Evolutionary conservation across 805 yeast genomes (phyloP), one percentile per base, ranked within the genome.

Genomic region (Naumovozyma dairenensis): DNA sequence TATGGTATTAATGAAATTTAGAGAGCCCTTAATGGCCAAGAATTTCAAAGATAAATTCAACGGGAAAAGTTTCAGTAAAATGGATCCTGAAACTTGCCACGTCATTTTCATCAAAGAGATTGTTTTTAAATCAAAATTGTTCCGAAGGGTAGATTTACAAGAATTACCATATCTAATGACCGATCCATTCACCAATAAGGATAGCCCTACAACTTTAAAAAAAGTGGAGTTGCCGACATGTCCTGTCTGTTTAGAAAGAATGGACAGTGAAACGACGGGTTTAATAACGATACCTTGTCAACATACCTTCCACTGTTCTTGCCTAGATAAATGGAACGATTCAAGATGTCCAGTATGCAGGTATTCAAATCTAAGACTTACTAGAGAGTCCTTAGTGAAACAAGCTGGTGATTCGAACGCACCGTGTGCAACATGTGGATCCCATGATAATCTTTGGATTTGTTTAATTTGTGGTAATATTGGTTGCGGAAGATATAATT

Each of bases 311-410:
- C 96, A 86, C 55, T 86, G 94, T 45, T 80, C 73, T 45, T 87
- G 96, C 52, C 63, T 86, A 32, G 75, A 84, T 29, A 81, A 79
- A 55, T 86, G 96, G 96, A 73, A 72, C 36, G 94, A 85, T 51
- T 92, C 84, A 39, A 73, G 82, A 18, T 86, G 96, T 52, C 96
- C 96, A 0, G 87, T 86, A 2, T 86, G 96, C 51, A 63, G 96
- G 26, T 83, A 83, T 48, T 75, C 94, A 1, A 79, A 62, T 33
- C 43, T 63, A 17, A 51, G 52, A 32, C 32, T 55, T 2, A 46
- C 50, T 25, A 40, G 53, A 24, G 48, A 48, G 35, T 45, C 54
- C 31, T 26, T 47, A 21, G 38, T 53, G 15, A 47, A 51, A 29
- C 53, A 54, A n/a, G 56, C 53, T 34, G 57, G 49, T 3, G 40